These are phyloP conservation scores for Podospora sp. DNA, from an alignment of 495 filamentous ascomycete genomes.

Conservation along the genomic window DNA sequence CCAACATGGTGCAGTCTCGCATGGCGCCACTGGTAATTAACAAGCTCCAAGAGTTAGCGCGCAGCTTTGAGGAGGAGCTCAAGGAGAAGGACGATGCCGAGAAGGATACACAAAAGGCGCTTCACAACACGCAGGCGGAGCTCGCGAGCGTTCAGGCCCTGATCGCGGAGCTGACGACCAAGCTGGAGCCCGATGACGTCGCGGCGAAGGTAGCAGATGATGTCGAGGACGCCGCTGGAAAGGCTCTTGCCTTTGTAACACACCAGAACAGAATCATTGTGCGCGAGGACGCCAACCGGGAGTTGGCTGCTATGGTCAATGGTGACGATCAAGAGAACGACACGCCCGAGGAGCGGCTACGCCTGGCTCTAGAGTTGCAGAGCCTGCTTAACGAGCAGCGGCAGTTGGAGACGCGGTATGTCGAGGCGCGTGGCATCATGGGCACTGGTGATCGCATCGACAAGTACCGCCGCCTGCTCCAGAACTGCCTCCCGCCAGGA, in stretches of 20 bases:
- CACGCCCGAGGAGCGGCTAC: slow-evolving; percentile 40
- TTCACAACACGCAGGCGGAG: slow-evolving; percentile 57
- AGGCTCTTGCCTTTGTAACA: slow-evolving; percentile 44
- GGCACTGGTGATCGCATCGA: slow-evolving; percentile 53
- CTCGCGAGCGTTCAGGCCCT: slow-evolving; percentile 51
- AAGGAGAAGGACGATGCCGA: slow-evolving; percentile 61
- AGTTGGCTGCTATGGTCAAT: slow-evolving; percentile 37
- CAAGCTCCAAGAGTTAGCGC: slow-evolving; percentile 60
- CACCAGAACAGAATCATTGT: slow-evolving; percentile 47
- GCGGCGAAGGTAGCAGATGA: slow-evolving; percentile 45
- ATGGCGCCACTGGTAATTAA: slow-evolving; percentile 59
- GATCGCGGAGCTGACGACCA: slow-evolving; percentile 49
- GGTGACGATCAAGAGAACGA: slow-evolving; percentile 35
- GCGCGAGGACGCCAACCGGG: slow-evolving; percentile 38
- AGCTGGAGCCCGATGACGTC: slow-evolving; percentile 48
- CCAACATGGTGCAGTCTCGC: slow-evolving; percentile 58
- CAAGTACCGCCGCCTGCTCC: slow-evolving; percentile 50
- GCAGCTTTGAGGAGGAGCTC: slow-evolving; percentile 61
- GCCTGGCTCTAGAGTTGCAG: slow-evolving; percentile 44
- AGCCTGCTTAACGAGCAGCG: slow-evolving; percentile 43
- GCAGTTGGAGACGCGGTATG: slow-evolving; percentile 47
- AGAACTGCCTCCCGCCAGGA: slow-evolving; percentile 48
- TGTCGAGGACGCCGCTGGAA: slow-evolving; percentile 34
- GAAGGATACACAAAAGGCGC: slow-evolving; percentile 58
- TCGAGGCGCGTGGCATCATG: slow-evolving; percentile 48